phyloP scores from a whole-genome alignment of 768 basidiomycete genomes.

The Mycena kentingensis region DNA sequence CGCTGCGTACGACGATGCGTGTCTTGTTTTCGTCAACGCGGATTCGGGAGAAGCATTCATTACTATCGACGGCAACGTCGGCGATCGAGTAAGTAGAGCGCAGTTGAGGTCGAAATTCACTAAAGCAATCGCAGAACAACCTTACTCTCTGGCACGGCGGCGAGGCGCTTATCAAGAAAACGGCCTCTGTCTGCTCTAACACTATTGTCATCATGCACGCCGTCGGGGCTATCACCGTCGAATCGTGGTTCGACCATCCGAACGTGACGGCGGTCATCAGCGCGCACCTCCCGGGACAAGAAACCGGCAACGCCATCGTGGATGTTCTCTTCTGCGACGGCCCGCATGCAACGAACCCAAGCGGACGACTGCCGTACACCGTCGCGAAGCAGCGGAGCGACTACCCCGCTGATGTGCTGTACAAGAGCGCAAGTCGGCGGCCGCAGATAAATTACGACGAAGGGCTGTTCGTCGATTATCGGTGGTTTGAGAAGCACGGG shows the following conservation, averaged over 20 bases:
- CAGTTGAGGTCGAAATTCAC: background rate
- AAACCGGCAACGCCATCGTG: conserved; percentile 56
- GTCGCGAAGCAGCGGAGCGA: conserved; percentile 54
- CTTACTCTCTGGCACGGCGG: conserved; percentile 42
- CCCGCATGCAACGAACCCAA: conserved; percentile 43
- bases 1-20: conserved; percentile 28
- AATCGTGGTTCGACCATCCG: conserved; percentile 65
- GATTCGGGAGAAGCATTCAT: conserved; percentile 46
- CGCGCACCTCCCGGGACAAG: conserved; percentile 55
- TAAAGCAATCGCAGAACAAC: conserved; percentile 30
- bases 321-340: conserved; percentile 60
- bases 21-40: conserved; percentile 30
- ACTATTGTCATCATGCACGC: conserved; percentile 63
- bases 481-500: conserved; percentile 38
- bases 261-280: conserved; percentile 47
- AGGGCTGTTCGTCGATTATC: conserved; percentile 30
- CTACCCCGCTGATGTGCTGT: conserved; percentile 35
- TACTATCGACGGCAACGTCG: conserved; percentile 37
- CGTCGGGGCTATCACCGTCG: conserved; percentile 56
- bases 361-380: conserved; percentile 50
- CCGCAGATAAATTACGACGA: conserved; percentile 1
- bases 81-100: background rate
- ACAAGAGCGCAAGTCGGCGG: background rate
- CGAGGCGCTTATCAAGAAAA: conserved; percentile 42
- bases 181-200: conserved; percentile 53